Evolutionary conservation across 2,329 filamentous ascomycete genomes (phyloP).

Genomic region (Neurospora sp.): DNA sequence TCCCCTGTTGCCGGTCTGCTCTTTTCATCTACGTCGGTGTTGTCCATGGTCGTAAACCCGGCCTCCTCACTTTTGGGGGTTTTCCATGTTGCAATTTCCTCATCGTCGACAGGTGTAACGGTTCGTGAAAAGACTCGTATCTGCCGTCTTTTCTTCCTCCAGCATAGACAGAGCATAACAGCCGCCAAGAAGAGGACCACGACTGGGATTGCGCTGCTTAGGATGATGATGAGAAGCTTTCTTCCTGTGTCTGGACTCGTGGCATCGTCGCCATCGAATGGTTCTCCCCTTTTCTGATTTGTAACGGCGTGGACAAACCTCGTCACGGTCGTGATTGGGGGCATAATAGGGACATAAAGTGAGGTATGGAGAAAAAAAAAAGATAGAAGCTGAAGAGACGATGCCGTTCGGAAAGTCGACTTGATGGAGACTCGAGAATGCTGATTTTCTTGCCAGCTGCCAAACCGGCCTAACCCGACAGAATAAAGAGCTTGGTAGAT

Average conservation of each 20-base stretch:
- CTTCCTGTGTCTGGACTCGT: slow-evolving; percentile 10
- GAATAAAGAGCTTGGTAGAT: not conserved
- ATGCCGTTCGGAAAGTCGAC: not conserved
- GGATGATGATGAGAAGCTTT: slow-evolving; percentile 36
- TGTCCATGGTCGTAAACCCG: slow-evolving; percentile 5
- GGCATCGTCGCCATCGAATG: not conserved
- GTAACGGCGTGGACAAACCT: not conserved
- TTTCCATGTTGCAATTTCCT: slow-evolving; percentile 58
- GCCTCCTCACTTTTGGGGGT: slow-evolving; percentile 19
- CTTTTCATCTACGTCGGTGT: slow-evolving; percentile 12
- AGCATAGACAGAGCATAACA: slow-evolving; percentile 27
- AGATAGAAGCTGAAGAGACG: not conserved
- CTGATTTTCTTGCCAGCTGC: not conserved
- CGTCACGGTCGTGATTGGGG: not conserved
- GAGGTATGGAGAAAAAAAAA: not conserved
- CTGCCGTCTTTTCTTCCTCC: slow-evolving; percentile 28
- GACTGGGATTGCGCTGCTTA: slow-evolving; percentile 40
- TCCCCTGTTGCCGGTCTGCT: slow-evolving; percentile 21
- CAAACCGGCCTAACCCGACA: not conserved
- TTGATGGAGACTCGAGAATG: not conserved
- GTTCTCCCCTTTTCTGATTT: not conserved
- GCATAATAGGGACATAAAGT: not conserved
- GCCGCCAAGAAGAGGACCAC: slow-evolving; percentile 32
- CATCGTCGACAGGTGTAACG: slow-evolving; percentile 53
- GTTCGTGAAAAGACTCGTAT: slow-evolving; percentile 40